These are phyloP conservation scores for Neofusicoccum laricinum DNA, from an alignment of 2,329 filamentous ascomycete species.

Conservation along the genomic window DNA sequence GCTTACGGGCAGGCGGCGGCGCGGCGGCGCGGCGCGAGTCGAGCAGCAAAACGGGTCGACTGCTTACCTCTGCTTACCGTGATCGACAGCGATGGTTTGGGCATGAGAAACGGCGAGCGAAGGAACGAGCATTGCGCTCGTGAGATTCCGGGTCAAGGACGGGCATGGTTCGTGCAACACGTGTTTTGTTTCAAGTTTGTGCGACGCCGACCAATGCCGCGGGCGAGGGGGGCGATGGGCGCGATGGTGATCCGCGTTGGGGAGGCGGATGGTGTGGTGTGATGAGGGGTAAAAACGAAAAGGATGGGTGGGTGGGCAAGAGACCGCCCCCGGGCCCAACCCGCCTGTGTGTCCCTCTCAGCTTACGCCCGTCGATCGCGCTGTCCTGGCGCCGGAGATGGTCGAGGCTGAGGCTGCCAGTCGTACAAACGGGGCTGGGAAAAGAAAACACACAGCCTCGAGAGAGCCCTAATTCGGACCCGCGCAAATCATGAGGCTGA, in stretches of 20 bases:
- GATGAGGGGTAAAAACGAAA: not conserved
- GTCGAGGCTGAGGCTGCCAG: not conserved
- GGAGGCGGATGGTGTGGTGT: not conserved
- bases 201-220: not conserved
- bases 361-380: not conserved
- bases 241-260: not conserved
- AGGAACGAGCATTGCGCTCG: not conserved
- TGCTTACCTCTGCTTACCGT: not conserved
- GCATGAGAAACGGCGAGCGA: not conserved
- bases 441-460: not conserved
- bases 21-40: not conserved
- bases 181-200: conserved; percentile 1
- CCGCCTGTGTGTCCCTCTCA: not conserved
- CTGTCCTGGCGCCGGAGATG: not conserved
- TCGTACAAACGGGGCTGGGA: not conserved
- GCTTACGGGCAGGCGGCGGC: not conserved
- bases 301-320: too few relatives aligned
- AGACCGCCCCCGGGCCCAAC: not conserved
- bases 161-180: not conserved
- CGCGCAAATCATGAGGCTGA: not conserved
- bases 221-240: not conserved
- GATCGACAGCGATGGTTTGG: not conserved
- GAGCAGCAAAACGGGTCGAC: not conserved
- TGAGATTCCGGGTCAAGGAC: not conserved
- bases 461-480: not conserved